Evolutionary conservation across 768 basidiomycete genomes (phyloP).

Genomic region (Russula sp.): DNA sequence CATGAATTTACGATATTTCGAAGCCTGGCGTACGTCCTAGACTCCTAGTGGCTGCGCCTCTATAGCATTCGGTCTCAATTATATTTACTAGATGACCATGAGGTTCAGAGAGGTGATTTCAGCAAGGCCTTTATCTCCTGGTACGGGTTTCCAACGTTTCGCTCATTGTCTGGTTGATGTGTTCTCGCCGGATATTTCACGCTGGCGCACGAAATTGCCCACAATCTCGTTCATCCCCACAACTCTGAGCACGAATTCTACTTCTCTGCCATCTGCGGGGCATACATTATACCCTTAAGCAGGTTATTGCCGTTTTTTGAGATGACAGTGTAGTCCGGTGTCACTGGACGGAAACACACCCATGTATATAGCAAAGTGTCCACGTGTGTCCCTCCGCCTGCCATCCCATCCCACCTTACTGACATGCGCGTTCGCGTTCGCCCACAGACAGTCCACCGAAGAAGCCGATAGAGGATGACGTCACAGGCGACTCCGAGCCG

Average conservation of each 20-base stretch:
- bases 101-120: constrained; percentile 49
- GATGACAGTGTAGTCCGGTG: neutral
- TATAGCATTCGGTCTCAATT: neutral
- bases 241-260: constrained; percentile 94
- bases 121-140: constrained; percentile 75
- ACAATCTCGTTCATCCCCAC: constrained; percentile 82
- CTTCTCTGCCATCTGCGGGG: constrained; percentile 85
- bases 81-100: constrained; percentile 54
- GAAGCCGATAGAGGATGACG: constrained; percentile 87
- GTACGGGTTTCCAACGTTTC: constrained; percentile 33
- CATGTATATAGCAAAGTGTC: neutral
- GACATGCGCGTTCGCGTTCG: neutral
- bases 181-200: constrained; percentile 69
- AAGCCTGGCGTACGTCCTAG: constrained; percentile 88
- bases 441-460: constrained; percentile 76
- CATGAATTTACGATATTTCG: constrained; percentile 79
- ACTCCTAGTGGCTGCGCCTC: constrained; percentile 21
- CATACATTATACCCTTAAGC: constrained; percentile 40
- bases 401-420: neutral
- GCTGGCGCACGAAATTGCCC: constrained; percentile 88
- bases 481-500: constrained; percentile 89
- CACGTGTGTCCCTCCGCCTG: neutral
- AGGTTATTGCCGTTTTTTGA: neutral
- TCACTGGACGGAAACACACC: neutral
- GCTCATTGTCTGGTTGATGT: neutral